phyloP scores from a whole-genome alignment of 352 stramenopile species.

The Plasmopara halstedii region DNA sequence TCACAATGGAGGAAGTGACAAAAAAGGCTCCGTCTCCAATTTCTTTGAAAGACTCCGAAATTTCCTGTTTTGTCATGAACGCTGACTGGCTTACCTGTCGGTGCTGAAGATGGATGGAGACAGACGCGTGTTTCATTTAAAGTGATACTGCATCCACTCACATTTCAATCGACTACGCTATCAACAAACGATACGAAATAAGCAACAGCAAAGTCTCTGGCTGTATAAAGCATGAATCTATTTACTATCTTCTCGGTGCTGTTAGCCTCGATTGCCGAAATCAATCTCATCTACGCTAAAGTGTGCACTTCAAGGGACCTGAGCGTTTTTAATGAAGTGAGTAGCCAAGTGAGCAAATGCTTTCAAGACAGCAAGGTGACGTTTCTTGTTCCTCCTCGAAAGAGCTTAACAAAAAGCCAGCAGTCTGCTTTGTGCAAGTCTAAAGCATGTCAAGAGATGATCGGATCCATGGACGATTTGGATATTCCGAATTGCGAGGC shows the following conservation, averaged over 20 bases:
- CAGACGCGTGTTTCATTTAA: not conserved
- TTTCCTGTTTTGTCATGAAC: constrained; percentile 28
- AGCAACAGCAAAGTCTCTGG: constrained; percentile 1
- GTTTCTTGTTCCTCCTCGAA: constrained; percentile 32
- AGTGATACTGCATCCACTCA: constrained; percentile 2
- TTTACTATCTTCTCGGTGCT: constrained; percentile 3
- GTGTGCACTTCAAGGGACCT: constrained; percentile 33
- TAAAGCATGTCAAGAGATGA: constrained; percentile 39
- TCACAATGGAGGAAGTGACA: constrained; percentile 17
- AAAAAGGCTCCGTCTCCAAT: constrained; percentile 8
- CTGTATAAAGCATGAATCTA: constrained; percentile 10
- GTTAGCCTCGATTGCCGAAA: constrained; percentile 7
- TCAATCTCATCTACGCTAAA: constrained; percentile 3
- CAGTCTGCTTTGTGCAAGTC: constrained; percentile 33
- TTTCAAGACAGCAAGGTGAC: constrained; percentile 26
- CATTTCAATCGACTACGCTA: constrained; percentile 10
- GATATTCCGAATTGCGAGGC: constrained; percentile 43
- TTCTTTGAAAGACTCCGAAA: constrained; percentile 42
- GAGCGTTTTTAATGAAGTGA: constrained; percentile 38
- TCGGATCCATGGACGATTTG: constrained; percentile 48
- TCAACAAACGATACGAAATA: constrained; percentile 11
- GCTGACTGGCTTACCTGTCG: not conserved
- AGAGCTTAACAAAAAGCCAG: constrained; percentile 21
- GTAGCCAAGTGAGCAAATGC: constrained; percentile 30
- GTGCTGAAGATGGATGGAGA: constrained; percentile 8